These are phyloP conservation scores for Blastobotrys indianensis DNA, from an alignment of 1,139 yeast species.

Conservation along the genomic window DNA sequence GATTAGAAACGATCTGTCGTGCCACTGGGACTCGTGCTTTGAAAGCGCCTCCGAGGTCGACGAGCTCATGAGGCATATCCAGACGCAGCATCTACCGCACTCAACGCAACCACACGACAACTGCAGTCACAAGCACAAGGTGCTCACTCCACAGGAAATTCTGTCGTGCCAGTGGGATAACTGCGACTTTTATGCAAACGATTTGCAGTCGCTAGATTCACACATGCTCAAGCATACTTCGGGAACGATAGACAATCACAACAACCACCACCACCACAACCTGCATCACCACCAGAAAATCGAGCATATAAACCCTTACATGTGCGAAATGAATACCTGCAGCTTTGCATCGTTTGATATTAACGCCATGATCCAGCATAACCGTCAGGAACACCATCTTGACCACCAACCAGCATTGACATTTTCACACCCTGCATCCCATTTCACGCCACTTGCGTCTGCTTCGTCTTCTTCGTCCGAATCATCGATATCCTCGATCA, in stretches of 20 bases:
- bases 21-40: conserved; percentile 39
- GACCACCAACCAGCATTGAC: too few relatives aligned
- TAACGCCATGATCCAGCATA: too few relatives aligned
- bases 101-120: conserved; percentile 24
- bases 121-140: background rate
- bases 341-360: conserved; percentile 11
- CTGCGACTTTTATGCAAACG: conserved; percentile 26
- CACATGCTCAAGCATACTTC: conserved; percentile 42
- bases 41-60: conserved; percentile 29
- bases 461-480: background rate
- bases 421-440: too few relatives aligned
- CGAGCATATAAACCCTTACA: conserved; percentile 26
- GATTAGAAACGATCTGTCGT: conserved; percentile 16
- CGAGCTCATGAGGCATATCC: conserved; percentile 34
- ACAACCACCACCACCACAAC: background rate
- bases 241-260: background rate
- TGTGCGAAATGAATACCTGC: conserved; percentile 75
- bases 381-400: too few relatives aligned
- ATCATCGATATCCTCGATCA: background rate
- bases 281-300: conserved; percentile 9
- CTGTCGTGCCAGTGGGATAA: conserved; percentile 31
- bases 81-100: conserved; percentile 29
- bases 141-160: conserved; percentile 5
- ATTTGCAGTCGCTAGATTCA: conserved; percentile 20
- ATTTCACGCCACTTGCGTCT: too few relatives aligned